These are phyloP conservation scores for Xerophyta viscosa DNA, from an alignment of 106 monocot genomes.

Conservation along the genomic window DNA sequence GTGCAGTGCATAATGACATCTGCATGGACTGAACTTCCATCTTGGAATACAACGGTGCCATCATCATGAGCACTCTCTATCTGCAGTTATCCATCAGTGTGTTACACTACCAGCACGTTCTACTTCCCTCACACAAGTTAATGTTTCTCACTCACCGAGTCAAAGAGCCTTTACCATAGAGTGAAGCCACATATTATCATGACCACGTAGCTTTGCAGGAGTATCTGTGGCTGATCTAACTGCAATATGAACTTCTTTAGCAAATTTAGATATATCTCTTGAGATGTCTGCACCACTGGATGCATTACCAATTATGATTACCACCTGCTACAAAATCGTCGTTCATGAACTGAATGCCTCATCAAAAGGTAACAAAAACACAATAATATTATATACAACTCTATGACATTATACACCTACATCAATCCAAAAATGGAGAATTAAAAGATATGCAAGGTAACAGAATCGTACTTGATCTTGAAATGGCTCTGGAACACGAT, in stretches of 20 bases:
- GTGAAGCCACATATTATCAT: constrained; percentile 89
- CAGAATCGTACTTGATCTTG: constrained; percentile 34
- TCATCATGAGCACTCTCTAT: constrained; percentile 37
- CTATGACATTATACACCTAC: no score
- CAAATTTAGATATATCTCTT: constrained; percentile 56
- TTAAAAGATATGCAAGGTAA: neutral
- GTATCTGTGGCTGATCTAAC: constrained; percentile 31
- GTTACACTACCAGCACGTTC: neutral
- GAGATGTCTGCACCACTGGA: constrained; percentile 89
- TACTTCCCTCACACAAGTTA: neutral
- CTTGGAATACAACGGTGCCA: constrained; percentile 16
- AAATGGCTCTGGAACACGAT: constrained; percentile 79
- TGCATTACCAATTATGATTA: constrained; percentile 78
- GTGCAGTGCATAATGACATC: constrained; percentile 97
- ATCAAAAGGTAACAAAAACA: no score
- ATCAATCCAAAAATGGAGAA: neutral
- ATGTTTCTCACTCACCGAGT: constrained; percentile 19
- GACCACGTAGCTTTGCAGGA: constrained; percentile 37
- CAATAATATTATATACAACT: no score
- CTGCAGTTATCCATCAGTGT: constrained; percentile 17
- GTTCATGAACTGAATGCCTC: no score
- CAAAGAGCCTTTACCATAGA: constrained; percentile 61
- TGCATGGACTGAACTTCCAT: constrained; percentile 24
- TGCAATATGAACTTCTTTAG: constrained; percentile 90
- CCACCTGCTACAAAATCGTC: constrained; percentile 37